Evolutionary conservation across 2,329 filamentous ascomycete species (phyloP).

Genomic region (Ophiostoma triangulosporum): DNA sequence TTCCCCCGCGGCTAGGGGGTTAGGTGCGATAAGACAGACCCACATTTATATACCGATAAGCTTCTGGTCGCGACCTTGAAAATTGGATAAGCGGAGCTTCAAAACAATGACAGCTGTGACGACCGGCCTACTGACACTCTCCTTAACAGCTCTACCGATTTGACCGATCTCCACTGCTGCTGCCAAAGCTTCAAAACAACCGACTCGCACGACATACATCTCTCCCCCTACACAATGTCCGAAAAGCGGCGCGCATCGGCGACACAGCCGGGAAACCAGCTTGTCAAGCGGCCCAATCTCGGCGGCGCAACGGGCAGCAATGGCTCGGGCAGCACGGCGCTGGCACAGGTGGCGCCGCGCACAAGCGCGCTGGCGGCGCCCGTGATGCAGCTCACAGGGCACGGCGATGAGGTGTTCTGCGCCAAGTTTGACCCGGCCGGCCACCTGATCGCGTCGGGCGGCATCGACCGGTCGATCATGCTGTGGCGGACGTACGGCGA

Average conservation of each 20-base stretch:
- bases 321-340: constrained; percentile 26
- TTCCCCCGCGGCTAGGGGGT: constrained; percentile 1
- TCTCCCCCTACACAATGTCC: constrained; percentile 58
- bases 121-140: too few species aligned
- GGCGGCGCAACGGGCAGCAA: constrained; percentile 33
- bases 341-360: constrained; percentile 55
- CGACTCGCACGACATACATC: background rate
- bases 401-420: constrained; percentile 76
- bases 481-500: constrained; percentile 87
- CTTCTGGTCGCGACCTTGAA: constrained; percentile 7
- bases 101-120: background rate
- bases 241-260: constrained; percentile 87
- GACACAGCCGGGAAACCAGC: constrained; percentile 59
- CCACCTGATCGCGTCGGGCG: constrained; percentile 81
- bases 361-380: constrained; percentile 78
- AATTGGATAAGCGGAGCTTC: constrained; percentile 11
- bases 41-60: constrained; percentile 8
- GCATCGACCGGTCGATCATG: constrained; percentile 89
- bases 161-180: too few species aligned
- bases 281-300: constrained; percentile 80
- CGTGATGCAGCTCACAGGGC: constrained; percentile 83
- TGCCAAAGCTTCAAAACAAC: constrained; percentile 4
- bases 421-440: constrained; percentile 83
- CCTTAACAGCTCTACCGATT: too few species aligned
- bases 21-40: constrained; percentile 6